phyloP scores from a whole-genome alignment of 768 basidiomycete genomes.

The Naganishia kalamii region DNA sequence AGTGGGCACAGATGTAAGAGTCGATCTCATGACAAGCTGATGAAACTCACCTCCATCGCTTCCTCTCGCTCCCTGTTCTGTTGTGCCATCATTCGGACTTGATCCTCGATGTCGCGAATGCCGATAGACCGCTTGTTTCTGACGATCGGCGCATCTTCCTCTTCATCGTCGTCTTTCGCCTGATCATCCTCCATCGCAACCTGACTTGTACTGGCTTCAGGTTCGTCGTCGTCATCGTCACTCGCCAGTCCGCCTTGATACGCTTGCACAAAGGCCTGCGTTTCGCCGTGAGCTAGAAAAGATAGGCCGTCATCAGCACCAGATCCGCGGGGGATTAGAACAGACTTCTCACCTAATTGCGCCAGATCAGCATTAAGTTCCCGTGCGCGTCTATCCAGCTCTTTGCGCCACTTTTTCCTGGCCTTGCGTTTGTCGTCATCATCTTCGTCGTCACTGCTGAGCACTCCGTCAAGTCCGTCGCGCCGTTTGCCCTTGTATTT shows the following conservation, averaged over 20 bases:
- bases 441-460: slow-evolving; percentile 13
- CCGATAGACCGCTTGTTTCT: slow-evolving; percentile 1
- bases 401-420: slow-evolving; percentile 2
- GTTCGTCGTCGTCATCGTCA: slow-evolving; percentile 3
- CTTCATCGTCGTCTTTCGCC: slow-evolving; percentile 5
- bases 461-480: slow-evolving; percentile 2
- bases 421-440: slow-evolving; percentile 13
- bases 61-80: slow-evolving; percentile 10
- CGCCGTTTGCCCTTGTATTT: slow-evolving; percentile 13
- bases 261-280: slow-evolving; percentile 11
- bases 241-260: slow-evolving; percentile 14
- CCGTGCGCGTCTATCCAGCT: not conserved
- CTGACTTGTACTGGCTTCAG: not conserved
- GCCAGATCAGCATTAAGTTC: slow-evolving; percentile 1
- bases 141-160: not conserved
- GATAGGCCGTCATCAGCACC: not conserved
- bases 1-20: not conserved
- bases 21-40: not conserved
- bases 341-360: slow-evolving; percentile 1
- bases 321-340: too few relatives aligned
- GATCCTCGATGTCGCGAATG: slow-evolving; percentile 4
- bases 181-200: not conserved
- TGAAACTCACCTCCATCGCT: not conserved
- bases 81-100: not conserved
- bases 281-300: not conserved